These are phyloP conservation scores for Diphasiastrum complanatum DNA, from an alignment of 83 land plant species.

Conservation along the genomic window DNA sequence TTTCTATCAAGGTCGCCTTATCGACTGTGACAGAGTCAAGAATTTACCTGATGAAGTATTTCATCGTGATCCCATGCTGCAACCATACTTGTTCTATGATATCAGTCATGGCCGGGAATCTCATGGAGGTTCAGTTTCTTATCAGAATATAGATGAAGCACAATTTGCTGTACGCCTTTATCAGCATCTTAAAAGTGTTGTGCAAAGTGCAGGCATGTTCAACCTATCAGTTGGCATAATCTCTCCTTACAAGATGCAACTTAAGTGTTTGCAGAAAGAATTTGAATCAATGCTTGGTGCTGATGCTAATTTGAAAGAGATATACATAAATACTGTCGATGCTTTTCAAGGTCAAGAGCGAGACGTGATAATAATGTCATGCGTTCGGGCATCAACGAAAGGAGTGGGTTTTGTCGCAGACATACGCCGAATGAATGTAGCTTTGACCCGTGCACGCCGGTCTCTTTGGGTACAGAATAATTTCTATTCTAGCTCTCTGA, in stretches of 20 bases:
- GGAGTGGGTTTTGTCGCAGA: conserved; percentile 99
- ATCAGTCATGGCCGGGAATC: conserved; percentile 90
- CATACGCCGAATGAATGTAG: conserved; percentile 97
- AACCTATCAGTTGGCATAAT: conserved; percentile 88
- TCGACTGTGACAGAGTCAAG: conserved; percentile 86
- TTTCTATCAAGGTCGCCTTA: conserved; percentile 84
- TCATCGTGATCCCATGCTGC: conserved; percentile 66
- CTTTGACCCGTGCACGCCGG: conserved; percentile 92
- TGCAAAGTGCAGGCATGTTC: conserved; percentile 41
- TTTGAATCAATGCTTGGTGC: conserved; percentile 64
- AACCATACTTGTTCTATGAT: conserved; percentile 87
- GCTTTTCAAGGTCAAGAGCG: conserved; percentile 99
- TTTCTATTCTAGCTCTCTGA: neutral
- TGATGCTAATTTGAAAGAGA: conserved; percentile 62
- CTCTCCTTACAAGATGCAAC: conserved; percentile 95
- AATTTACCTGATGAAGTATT: conserved; percentile 70
- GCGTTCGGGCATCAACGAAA: conserved; percentile 95
- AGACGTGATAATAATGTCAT: conserved; percentile 98
- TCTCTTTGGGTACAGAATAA: conserved; percentile 76
- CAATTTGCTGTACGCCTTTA: conserved; percentile 69
- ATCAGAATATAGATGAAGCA: conserved; percentile 88
- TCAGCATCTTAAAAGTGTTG: conserved; percentile 70
- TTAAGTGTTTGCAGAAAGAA: conserved; percentile 81
- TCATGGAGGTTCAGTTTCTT: conserved; percentile 93
- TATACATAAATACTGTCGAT: conserved; percentile 97